These are phyloP conservation scores for Chlamydomonas asymmetrica DNA, from an alignment of 139 green algal genomes.

Conservation along the genomic window DNA sequence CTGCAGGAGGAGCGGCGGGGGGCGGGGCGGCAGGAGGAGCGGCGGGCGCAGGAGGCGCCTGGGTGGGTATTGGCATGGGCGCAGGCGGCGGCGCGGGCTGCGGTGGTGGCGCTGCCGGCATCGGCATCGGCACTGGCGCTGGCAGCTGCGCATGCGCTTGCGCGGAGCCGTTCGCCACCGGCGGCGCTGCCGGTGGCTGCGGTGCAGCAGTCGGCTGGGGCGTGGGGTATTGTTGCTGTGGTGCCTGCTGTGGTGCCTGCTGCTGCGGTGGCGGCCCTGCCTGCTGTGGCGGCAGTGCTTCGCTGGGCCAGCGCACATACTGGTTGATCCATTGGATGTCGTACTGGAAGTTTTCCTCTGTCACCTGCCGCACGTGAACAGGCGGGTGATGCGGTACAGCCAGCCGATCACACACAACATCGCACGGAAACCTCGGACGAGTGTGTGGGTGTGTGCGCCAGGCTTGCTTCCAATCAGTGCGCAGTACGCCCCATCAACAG, in stretches of 20 bases:
- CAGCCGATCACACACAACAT: no score
- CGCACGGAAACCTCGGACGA: no score
- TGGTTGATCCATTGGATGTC: slow-evolving; percentile 2
- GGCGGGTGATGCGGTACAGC: neutral
- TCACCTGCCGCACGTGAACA: slow-evolving; percentile 13
- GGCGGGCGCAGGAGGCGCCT: neutral
- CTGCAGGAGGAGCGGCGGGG: neutral
- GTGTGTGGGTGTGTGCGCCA: no score
- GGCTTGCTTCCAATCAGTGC: neutral
- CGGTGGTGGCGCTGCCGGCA: neutral
- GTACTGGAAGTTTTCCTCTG: slow-evolving; percentile 11
- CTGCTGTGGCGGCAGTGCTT: neutral
- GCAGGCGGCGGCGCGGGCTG: neutral
- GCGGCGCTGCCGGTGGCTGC: neutral
- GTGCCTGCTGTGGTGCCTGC: neutral
- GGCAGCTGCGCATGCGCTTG: neutral
- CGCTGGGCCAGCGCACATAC: no score
- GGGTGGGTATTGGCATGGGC: neutral
- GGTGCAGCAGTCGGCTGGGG: neutral
- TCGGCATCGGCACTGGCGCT: neutral
- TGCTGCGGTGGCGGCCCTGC: neutral
- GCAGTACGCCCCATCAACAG: neutral
- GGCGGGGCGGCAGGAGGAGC: neutral
- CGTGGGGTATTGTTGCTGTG: no score
- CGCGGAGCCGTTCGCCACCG: neutral